A percentile compares a stretch with the other conserved stretches of the same genome.
phyloP scores from a whole-genome alignment of 2,329 filamentous ascomycete genomes.

The Penicillium palitans region DNA sequence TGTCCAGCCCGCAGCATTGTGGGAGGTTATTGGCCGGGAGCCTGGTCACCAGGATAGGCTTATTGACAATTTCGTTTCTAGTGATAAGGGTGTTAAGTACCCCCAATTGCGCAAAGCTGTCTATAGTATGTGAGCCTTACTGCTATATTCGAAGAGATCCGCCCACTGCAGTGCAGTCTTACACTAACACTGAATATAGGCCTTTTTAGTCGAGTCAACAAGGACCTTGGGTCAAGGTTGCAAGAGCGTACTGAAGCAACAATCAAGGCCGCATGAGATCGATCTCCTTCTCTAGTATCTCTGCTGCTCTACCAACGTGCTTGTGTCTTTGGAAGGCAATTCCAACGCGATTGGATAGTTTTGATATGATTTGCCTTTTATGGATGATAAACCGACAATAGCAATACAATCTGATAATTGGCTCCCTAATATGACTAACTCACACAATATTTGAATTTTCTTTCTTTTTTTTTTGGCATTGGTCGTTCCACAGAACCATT shows the following conservation, averaged over 20 bases:
- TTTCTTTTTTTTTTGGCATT: too few species aligned
- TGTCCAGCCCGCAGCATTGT: constrained; percentile 32
- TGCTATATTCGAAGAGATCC: too few species aligned
- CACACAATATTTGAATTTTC: too few species aligned
- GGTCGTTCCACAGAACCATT: too few species aligned
- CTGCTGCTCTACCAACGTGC: too few species aligned
- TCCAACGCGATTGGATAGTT: too few species aligned
- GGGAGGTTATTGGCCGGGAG: constrained; percentile 34
- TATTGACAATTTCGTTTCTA: constrained; percentile 30
- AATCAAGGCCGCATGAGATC: not conserved
- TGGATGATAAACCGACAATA: too few species aligned
- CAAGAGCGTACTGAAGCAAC: not conserved
- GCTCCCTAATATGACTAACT: too few species aligned
- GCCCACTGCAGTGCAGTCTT: not conserved
- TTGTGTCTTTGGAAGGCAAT: too few species aligned
- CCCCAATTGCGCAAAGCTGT: constrained; percentile 26
- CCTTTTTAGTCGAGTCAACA: constrained; percentile 24
- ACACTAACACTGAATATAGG: constrained; percentile 9
- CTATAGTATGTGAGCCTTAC: constrained; percentile 27
- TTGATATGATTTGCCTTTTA: too few species aligned
- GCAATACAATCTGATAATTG: too few species aligned
- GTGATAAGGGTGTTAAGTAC: constrained; percentile 23
- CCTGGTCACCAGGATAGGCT: constrained; percentile 37
- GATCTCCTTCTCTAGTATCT: not conserved
- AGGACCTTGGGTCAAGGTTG: constrained; percentile 12